Evolutionary conservation across 2,329 filamentous ascomycete species (phyloP).

Genomic region (Cadophora sp.): DNA sequence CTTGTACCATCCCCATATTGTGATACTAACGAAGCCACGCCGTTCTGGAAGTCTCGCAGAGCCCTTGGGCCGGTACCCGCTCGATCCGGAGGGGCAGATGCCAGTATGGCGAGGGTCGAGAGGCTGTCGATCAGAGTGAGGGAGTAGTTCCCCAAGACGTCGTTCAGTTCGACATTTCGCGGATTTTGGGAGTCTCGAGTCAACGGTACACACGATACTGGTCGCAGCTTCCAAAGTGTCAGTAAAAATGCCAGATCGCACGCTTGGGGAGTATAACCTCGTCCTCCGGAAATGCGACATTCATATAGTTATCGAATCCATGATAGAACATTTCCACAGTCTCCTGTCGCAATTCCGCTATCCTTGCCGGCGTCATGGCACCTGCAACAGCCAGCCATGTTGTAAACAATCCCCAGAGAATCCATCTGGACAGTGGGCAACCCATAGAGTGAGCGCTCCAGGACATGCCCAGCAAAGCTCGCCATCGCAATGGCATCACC

Average conservation of each 20-base stretch:
- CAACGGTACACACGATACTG: slow-evolving; percentile 82
- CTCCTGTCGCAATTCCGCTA: slow-evolving; percentile 62
- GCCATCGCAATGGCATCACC: slow-evolving; percentile 47
- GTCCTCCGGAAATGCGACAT: slow-evolving; percentile 93
- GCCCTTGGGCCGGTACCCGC: slow-evolving; percentile 64
- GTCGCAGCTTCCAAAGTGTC: slow-evolving; percentile 67
- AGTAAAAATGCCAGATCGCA: slow-evolving; percentile 8
- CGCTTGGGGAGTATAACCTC: slow-evolving; percentile 59
- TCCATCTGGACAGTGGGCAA: slow-evolving; percentile 36
- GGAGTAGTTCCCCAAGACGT: slow-evolving; percentile 96
- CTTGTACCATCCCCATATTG: slow-evolving; percentile 86
- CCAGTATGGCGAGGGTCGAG: slow-evolving; percentile 90
- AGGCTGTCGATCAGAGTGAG: slow-evolving; percentile 94
- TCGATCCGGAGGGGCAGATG: slow-evolving; percentile 70
- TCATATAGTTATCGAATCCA: slow-evolving; percentile 94
- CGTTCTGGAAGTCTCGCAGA: slow-evolving; percentile 78
- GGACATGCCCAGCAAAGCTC: slow-evolving; percentile 36
- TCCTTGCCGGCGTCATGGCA: slow-evolving; percentile 60
- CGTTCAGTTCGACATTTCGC: slow-evolving; percentile 85
- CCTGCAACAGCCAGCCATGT: slow-evolving; percentile 38
- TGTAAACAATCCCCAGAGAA: slow-evolving; percentile 33
- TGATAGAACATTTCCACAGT: slow-evolving; percentile 91
- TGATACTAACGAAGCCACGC: slow-evolving; percentile 75
- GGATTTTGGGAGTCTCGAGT: slow-evolving; percentile 84
- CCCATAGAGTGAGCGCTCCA: slow-evolving; percentile 31